Evolutionary conservation across 1,284 basidiomycete species (phyloP), one percentile per base, ranked within the genome.

Genomic region (Phenoliferia sp.): DNA sequence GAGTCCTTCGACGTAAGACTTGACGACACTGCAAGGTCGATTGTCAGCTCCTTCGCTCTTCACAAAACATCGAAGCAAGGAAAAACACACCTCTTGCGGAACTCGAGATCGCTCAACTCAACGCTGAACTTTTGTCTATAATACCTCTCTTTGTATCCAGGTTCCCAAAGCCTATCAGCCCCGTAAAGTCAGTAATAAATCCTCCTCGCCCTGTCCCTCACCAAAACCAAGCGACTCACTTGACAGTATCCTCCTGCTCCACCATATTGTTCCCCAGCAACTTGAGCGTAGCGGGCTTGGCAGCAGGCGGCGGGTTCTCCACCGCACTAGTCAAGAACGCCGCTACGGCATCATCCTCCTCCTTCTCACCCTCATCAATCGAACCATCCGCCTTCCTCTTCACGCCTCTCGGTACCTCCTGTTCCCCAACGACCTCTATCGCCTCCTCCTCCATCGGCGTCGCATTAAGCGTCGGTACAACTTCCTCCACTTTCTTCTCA

Each of bases 141-240:
- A 80, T 99, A 99, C 44, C 96, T 86, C 76, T 95, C 92, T 77
- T 87, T 88, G 80, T 99, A 99, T 44, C 94, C 94, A 2, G 92
- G 87, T 79, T 97, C 94, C 88, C 90, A 97, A 26, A 97, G 81
- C 76, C 92, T 94, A 61, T 19, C 71, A 0, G 26, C n/a, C 56
- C 67, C 22, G 63, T 78, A 22, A 59, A 52, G 28, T 66, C 32
- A 28, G 44, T 16, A 3, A 26, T 26, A 26, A 33, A 29, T 34
- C 28, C 52, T 17, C 10, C 22, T 31, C 44, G 58, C 17, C 3
- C 31, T 5, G 52, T n/a, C 44, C 33, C 12, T 31, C 1, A 64
- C 39, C 32, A 17, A 62, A 61, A 70, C 69, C 59, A 36, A 9
- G 3, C 4, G 64, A 85, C 87, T 75, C 81, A 94, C 90, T 90